These are phyloP conservation scores for Lithospermum erythrorhizon DNA, from an alignment of 257 asterid genomes.

Conservation along the genomic window DNA sequence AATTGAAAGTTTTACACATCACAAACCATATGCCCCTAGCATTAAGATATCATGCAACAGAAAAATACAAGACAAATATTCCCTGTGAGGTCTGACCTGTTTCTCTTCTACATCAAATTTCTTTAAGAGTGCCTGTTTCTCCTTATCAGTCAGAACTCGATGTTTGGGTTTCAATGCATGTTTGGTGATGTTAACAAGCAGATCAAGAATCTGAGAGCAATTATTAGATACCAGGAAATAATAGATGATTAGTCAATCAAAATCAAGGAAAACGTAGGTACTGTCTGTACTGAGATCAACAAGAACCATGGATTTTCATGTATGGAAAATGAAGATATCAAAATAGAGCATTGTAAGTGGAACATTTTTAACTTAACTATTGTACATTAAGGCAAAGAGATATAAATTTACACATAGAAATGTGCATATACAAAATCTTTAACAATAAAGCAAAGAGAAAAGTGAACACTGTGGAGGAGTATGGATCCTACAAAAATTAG, in stretches of 20 bases:
- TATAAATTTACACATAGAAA: no score
- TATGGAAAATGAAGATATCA: not conserved
- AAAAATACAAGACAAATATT: not conserved
- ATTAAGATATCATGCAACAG: not conserved
- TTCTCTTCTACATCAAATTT: conserved; percentile 66
- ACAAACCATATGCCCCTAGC: not conserved
- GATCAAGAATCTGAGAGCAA: conserved; percentile 57
- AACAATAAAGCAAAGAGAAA: no score
- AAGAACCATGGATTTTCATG: not conserved
- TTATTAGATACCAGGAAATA: conserved; percentile 6
- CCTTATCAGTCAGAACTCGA: conserved; percentile 49
- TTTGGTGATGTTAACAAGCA: conserved; percentile 75
- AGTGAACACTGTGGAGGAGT: no score
- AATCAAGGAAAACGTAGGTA: not conserved
- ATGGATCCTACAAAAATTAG: no score
- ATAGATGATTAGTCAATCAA: not conserved
- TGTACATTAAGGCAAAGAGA: not conserved
- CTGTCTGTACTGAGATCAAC: not conserved
- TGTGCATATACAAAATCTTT: no score
- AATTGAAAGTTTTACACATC: not conserved
- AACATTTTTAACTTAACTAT: not conserved
- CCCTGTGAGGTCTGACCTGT: conserved; percentile 42
- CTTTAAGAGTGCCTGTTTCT: conserved; percentile 52
- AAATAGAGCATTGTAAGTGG: not conserved
- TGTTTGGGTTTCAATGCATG: conserved; percentile 88